Evolutionary conservation across 768 basidiomycete species (phyloP).

Genomic region (Pisolithus tinctorius): DNA sequence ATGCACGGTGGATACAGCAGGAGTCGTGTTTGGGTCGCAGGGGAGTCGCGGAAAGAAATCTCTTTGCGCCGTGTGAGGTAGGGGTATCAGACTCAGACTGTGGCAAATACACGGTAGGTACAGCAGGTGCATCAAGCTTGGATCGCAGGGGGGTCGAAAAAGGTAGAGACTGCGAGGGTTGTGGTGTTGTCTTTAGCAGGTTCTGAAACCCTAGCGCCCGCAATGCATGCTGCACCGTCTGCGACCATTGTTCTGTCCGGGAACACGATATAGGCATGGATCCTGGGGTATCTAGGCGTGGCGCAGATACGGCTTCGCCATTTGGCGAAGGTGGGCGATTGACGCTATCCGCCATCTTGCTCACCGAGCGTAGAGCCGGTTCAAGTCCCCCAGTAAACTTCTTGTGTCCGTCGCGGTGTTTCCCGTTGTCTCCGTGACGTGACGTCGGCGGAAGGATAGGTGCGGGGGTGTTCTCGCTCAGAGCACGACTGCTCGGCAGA

Average conservation of each 20-base stretch:
- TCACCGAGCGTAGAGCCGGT: conserved; percentile 9
- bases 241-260: conserved; percentile 22
- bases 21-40: conserved; percentile 30
- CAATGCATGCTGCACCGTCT: conserved; percentile 32
- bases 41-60: conserved; percentile 2
- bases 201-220: background rate
- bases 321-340: conserved; percentile 9
- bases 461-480: background rate
- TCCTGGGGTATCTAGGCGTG: conserved; percentile 19
- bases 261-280: conserved; percentile 33
- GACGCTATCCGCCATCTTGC: conserved; percentile 3
- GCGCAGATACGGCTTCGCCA: conserved; percentile 7
- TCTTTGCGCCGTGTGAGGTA: conserved; percentile 4
- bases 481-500: background rate
- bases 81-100: conserved; percentile 1
- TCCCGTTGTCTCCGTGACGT: background rate
- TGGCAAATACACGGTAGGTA: background rate
- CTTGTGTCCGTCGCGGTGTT: background rate
- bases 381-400: conserved; percentile 48
- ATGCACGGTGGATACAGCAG: background rate
- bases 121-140: conserved; percentile 22
- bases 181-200: background rate
- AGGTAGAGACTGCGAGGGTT: background rate
- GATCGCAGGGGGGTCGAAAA: conserved; percentile 23
- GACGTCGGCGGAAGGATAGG: background rate